phyloP scores from a whole-genome alignment of 805 yeast genomes.

The Candida stauntonica region DNA sequence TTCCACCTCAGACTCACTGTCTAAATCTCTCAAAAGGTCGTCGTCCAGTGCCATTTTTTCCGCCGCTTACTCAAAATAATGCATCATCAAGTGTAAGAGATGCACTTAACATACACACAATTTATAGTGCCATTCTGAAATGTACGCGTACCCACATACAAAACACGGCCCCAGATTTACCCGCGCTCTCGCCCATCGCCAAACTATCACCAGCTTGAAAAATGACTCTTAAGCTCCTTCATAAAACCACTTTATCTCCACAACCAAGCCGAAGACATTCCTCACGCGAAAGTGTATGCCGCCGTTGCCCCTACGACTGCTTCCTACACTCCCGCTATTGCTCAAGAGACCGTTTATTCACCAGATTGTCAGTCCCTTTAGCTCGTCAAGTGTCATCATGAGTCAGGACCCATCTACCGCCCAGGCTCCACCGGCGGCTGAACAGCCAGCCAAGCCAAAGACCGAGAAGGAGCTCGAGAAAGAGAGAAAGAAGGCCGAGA shows the following conservation, averaged over 20 bases:
- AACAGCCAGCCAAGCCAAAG: slow-evolving; percentile 48
- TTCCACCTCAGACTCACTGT: slow-evolving; percentile 24
- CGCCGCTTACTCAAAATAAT: neutral
- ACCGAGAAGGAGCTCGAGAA: slow-evolving; percentile 81
- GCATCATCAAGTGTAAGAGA: too few relatives aligned
- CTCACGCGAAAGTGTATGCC: slow-evolving; percentile 12
- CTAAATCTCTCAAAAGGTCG: slow-evolving; percentile 32
- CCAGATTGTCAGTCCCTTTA: slow-evolving; percentile 26
- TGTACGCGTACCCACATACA: too few relatives aligned
- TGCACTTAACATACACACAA: too few relatives aligned
- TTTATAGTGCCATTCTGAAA: too few relatives aligned
- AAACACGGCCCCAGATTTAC: too few relatives aligned
- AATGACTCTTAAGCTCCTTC: too few relatives aligned
- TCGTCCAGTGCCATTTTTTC: slow-evolving; percentile 20
- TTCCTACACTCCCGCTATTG: slow-evolving; percentile 8
- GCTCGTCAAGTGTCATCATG: neutral
- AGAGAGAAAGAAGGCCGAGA: slow-evolving; percentile 84
- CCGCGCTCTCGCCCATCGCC: neutral
- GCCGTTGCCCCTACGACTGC: slow-evolving; percentile 13
- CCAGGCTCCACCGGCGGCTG: neutral
- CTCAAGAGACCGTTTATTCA: slow-evolving; percentile 14
- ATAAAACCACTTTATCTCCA: neutral
- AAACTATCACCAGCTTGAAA: slow-evolving; percentile 5
- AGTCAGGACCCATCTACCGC: neutral
- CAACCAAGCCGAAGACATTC: neutral